Base-by-base conservation (phyloP, 2,329 filamentous ascomycete species). In the Xenoacremonium recifei region DNA sequence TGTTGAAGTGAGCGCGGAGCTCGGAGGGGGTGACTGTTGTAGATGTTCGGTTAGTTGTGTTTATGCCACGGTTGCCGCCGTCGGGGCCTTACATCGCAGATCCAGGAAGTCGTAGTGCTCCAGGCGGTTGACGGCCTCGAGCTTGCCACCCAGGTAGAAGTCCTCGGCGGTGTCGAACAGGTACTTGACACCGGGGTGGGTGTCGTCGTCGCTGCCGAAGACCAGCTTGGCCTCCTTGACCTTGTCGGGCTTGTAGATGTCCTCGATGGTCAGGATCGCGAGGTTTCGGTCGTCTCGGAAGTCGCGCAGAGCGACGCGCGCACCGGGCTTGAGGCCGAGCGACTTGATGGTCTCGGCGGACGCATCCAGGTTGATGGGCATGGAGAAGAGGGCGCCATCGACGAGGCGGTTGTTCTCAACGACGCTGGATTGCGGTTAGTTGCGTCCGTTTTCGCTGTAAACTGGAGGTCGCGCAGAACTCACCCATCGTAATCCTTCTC, bases 81-180 rank as follows among this genome's bases (percentile, higher is more conserved):
- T 27, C 23, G 16, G 17, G 21, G 68, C n/a, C 85, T 69, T 77
- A 89, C 87, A 97, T 76, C 93, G 84, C 45, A 97, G 82, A 62
- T 88, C 93, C 57, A 97, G 89, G 75, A 97, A 97, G 75, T 99
- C 93, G 76, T 99, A 99, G 79, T 99, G 93, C 75, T 95, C 90
- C 48, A 96, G 80, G 57, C 89, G 87, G 79, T 92, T 92, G 66
- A 99, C 84, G 49, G 93, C 93, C 66, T 97, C 89, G 52, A 99
- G 74, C 81, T 95, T 96, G 66, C 93, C 93, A 64, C 93, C 93
- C 49, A 99, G 80, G 70, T 97, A 97, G 69, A 84, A 95, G 47
- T 96, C 90, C 60, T 88, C 76, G 49, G 87, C 85, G 27, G 82
- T 85, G 61, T 83, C 79, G 75, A 85, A 85, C 49, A 99, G 83